phyloP scores from a whole-genome alignment of 345 rosid species.

The Balakata baccata region DNA sequence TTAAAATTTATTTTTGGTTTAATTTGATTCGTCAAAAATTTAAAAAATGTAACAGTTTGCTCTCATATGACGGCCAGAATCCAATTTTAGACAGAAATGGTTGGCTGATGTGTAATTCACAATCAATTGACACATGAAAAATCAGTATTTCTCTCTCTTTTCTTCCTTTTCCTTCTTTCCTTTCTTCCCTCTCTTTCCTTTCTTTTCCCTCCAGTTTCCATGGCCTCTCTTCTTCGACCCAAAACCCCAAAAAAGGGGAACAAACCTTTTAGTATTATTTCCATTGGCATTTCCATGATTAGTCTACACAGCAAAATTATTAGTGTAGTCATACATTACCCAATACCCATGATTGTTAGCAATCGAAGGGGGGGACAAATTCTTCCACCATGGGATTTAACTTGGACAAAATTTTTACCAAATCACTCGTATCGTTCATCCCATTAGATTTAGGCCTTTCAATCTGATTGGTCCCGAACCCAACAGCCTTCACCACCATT shows the following conservation, averaged over 20 bases:
- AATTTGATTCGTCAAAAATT: no score
- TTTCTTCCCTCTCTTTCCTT: no score
- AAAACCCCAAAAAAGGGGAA: neutral
- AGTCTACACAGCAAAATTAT: conserved; percentile 48
- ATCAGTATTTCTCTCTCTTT: no score
- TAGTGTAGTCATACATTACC: conserved; percentile 55
- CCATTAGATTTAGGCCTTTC: conserved; percentile 36
- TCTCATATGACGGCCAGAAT: no score
- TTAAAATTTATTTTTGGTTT: no score
- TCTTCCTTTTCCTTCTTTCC: no score
- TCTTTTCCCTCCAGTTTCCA: no score
- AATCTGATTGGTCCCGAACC: conserved; percentile 25
- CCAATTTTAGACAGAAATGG: no score
- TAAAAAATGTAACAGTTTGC: no score
- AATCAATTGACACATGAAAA: no score
- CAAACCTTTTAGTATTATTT: conserved; percentile 48
- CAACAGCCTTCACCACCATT: conserved; percentile 27
- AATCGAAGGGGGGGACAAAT: conserved; percentile 80
- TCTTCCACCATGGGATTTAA: conserved; percentile 95
- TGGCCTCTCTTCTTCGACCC: no score
- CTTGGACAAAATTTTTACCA: conserved; percentile 79
- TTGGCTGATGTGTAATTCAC: no score
- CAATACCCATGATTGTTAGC: conserved; percentile 35
- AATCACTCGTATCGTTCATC: conserved; percentile 57
- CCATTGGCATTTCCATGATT: conserved; percentile 51